Conservation (phyloP, 306 rosid species). For the Castanea mollissima region DNA sequence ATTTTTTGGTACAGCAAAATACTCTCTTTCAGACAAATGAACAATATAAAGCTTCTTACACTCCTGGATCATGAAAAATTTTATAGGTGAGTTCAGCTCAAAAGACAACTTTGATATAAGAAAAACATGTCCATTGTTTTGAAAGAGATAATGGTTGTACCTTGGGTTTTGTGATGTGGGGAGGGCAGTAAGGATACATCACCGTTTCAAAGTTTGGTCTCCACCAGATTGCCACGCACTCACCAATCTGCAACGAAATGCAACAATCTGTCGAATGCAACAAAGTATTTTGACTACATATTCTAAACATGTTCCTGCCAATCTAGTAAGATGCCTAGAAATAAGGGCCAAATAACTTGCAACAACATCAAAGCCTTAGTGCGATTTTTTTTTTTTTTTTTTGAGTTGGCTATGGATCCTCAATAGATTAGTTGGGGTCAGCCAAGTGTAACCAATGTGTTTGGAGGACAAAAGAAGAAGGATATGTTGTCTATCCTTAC, state of each 20-base stretch:
- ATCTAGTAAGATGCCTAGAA: no score
- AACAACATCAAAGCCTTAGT: no score
- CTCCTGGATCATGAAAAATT: slow-evolving; percentile 48
- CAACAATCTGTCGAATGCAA: no score
- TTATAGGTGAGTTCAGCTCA: neutral
- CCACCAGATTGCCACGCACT: slow-evolving; percentile 99
- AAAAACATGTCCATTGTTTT: neutral
- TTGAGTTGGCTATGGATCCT: no score
- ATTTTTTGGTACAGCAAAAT: slow-evolving; percentile 95
- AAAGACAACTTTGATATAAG: neutral
- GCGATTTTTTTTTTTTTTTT: no score
- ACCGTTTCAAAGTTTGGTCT: slow-evolving; percentile 98
- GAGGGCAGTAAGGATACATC: slow-evolving; percentile 99
- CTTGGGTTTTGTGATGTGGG: slow-evolving; percentile 98
- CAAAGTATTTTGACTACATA: no score
- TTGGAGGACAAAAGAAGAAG: no score
- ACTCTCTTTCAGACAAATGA: slow-evolving; percentile 95
- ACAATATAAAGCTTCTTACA: slow-evolving; percentile 93
- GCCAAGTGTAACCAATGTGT: no score
- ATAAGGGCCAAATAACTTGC: no score
- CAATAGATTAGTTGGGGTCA: no score
- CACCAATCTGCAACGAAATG: slow-evolving; percentile 72
- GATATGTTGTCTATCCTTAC: no score
- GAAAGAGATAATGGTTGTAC: slow-evolving; percentile 26
- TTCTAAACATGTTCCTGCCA: no score